Conservation (phyloP, 2,329 filamentous ascomycete species). For the Ophiosphaerella korrae region DNA sequence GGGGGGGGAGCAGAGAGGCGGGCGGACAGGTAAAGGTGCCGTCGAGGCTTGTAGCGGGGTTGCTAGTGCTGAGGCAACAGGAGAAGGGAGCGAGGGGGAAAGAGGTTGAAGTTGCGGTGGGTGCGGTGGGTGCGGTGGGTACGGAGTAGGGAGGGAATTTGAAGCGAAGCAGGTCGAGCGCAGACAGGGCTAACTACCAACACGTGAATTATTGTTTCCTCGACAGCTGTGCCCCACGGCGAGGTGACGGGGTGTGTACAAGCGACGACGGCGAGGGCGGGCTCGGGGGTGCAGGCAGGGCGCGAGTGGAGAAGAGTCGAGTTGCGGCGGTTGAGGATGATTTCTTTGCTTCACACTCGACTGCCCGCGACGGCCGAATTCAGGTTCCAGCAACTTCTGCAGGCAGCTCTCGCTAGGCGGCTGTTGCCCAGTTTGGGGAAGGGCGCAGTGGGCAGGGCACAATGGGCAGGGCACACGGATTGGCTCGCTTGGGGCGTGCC, state of each 20-base stretch:
- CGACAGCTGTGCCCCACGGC: slow-evolving; percentile 38
- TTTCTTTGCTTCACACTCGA: background rate
- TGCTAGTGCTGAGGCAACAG: slow-evolving; percentile 25
- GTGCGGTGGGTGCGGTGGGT: slow-evolving; percentile 41
- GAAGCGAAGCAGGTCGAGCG: slow-evolving; percentile 45
- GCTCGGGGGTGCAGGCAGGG: background rate
- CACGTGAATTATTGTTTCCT: slow-evolving; percentile 45
- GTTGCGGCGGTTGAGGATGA: too few relatives aligned
- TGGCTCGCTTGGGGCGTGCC: slow-evolving; percentile 10
- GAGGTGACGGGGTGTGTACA: slow-evolving; percentile 5
- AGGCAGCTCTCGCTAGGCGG: slow-evolving; percentile 4
- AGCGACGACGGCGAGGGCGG: slow-evolving; percentile 20
- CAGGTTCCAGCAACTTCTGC: background rate
- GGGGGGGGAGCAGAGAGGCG: slow-evolving; percentile 17
- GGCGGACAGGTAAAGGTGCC: slow-evolving; percentile 18
- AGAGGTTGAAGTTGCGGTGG: slow-evolving; percentile 36
- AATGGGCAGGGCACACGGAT: too few relatives aligned
- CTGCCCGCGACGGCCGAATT: background rate
- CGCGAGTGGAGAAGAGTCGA: too few relatives aligned
- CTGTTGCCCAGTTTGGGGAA: slow-evolving; percentile 2
- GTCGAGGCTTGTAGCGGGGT: slow-evolving; percentile 20
- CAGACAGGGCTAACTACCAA: slow-evolving; percentile 44
- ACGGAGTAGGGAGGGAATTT: slow-evolving; percentile 43
- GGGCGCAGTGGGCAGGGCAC: too few relatives aligned
- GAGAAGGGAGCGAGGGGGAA: slow-evolving; percentile 13